Evolutionary conservation across 73 alveolate species (phyloP).

Genomic region (Tetrahymena thermophila): DNA sequence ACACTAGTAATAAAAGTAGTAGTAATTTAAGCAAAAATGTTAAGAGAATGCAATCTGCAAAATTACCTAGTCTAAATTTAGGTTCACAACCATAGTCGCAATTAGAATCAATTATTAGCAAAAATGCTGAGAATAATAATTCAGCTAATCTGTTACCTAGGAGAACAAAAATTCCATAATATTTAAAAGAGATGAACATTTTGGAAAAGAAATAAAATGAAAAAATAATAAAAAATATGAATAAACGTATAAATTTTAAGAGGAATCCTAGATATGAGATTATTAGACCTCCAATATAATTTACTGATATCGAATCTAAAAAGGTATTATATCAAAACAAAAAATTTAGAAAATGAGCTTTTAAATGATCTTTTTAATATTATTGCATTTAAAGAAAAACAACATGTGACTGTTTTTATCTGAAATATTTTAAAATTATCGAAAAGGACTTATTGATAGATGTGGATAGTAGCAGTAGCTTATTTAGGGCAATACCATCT

Average conservation of each 20-base stretch:
- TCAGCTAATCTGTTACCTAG: not conserved
- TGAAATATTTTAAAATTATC: too few species aligned
- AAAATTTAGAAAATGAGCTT: not conserved
- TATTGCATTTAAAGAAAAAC: too few species aligned
- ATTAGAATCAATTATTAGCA: not conserved
- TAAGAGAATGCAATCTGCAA: not conserved
- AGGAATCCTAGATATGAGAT: not conserved
- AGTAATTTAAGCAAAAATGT: not conserved
- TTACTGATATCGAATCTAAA: not conserved
- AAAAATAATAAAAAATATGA: not conserved
- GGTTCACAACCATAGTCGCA: not conserved
- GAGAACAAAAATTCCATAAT: not conserved
- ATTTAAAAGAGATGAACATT: not conserved
- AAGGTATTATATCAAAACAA: not conserved
- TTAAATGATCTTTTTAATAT: too few species aligned
- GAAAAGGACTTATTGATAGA: not conserved
- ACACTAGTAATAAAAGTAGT: not conserved
- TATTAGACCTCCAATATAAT: not conserved
- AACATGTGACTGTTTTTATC: too few species aligned
- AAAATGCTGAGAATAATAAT: not conserved
- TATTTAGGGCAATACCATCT: not conserved
- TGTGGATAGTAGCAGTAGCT: not conserved
- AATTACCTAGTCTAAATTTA: not conserved
- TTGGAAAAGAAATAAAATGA: not conserved
- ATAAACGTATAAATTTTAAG: not conserved